phyloP scores from a whole-genome alignment of 1,284 basidiomycete genomes.

The Porogramme epimiltina region DNA sequence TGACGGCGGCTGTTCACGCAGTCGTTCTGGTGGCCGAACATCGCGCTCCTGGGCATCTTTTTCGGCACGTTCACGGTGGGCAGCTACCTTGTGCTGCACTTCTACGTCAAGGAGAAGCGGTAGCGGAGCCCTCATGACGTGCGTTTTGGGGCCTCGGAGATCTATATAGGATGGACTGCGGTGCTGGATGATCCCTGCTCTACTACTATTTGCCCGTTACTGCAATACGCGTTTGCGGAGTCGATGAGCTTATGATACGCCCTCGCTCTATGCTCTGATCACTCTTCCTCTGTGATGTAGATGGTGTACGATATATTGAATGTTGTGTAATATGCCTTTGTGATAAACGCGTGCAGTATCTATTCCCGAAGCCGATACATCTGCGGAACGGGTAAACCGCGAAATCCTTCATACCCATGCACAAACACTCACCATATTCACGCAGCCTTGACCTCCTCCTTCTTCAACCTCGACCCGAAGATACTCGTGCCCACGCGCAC shows the following conservation, averaged over 20 bases:
- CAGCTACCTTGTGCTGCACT: conserved; percentile 82
- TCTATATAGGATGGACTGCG: too few species aligned
- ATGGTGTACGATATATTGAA: conserved; percentile 4
- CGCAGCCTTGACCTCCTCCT: conserved; percentile 29
- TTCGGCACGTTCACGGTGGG: conserved; percentile 75
- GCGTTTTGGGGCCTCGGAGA: neutral
- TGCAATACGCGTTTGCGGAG: too few species aligned
- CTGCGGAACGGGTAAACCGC: too few species aligned
- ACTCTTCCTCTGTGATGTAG: neutral
- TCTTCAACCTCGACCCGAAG: conserved; percentile 76
- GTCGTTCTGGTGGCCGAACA: conserved; percentile 97
- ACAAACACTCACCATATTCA: neutral
- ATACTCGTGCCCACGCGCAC: conserved; percentile 93
- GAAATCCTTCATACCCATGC: too few species aligned
- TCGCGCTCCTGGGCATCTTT: conserved; percentile 80
- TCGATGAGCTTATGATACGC: neutral
- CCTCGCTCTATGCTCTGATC: neutral
- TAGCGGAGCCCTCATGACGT: conserved; percentile 34
- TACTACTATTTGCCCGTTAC: too few species aligned
- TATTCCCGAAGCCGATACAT: too few species aligned
- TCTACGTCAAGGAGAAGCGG: conserved; percentile 89
- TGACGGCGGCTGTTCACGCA: conserved; percentile 33
- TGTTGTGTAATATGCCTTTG: neutral
- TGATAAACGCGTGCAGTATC: neutral
- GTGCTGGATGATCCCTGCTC: too few species aligned